These are phyloP conservation scores for Polygonum maritimum DNA, from an alignment of 148 eudicot genomes.

Conservation along the genomic window DNA sequence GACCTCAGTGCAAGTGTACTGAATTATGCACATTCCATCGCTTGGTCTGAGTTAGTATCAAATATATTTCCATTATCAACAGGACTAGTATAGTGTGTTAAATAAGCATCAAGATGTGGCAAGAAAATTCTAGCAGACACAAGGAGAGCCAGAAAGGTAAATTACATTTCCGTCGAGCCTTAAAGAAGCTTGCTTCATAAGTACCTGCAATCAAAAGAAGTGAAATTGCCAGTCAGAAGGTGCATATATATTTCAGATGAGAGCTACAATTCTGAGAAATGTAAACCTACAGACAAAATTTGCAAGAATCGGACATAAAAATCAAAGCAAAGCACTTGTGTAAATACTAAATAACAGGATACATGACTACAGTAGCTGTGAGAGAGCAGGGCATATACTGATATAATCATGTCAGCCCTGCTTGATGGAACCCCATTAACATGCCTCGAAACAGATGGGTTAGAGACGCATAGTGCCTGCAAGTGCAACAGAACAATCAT, in stretches of 20 bases:
- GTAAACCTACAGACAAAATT: neutral
- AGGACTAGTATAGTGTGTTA: neutral
- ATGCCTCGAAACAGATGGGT: conserved; percentile 43
- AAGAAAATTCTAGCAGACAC: neutral
- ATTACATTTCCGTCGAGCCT: conserved; percentile 76
- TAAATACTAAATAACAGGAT: neutral
- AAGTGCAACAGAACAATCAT: conserved; percentile 11
- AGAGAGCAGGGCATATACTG: conserved; percentile 49
- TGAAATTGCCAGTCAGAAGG: neutral
- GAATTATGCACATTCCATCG: neutral
- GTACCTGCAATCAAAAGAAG: conserved; percentile 48
- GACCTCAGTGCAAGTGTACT: neutral
- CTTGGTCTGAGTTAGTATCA: neutral
- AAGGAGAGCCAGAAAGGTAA: conserved; percentile 7
- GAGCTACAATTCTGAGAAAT: neutral
- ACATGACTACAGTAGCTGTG: neutral
- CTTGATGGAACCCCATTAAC: conserved; percentile 67
- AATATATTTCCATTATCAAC: neutral
- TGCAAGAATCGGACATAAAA: neutral
- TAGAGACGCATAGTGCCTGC: conserved; percentile 82
- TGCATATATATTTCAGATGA: neutral
- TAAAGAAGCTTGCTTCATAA: conserved; percentile 93
- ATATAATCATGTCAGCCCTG: conserved; percentile 92
- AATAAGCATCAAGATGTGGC: neutral
- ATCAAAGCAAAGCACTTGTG: neutral